Evolutionary conservation across 768 basidiomycete genomes (phyloP).

Genomic region (Auricularia sp.): DNA sequence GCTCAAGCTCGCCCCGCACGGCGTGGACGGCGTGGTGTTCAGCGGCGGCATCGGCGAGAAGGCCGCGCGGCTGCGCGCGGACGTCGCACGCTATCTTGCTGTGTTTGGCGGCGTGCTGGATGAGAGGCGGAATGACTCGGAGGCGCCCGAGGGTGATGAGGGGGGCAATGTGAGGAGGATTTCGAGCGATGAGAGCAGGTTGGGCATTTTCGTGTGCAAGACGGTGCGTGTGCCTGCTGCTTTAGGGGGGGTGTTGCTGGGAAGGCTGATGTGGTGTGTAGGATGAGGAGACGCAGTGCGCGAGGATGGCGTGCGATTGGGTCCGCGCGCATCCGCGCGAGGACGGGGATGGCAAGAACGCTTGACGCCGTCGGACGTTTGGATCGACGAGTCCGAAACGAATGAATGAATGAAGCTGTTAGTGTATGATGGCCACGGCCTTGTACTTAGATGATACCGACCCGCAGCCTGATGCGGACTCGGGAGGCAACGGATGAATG

Average conservation of each 20-base stretch:
- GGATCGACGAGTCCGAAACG: no score
- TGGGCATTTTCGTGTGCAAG: slow-evolving; percentile 45
- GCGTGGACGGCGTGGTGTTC: slow-evolving; percentile 74
- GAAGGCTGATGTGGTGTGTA: background rate
- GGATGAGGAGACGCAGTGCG: slow-evolving; percentile 13
- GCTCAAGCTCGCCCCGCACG: slow-evolving; percentile 43
- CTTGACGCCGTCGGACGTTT: no score
- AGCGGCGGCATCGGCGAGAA: slow-evolving; percentile 84
- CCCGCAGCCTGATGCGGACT: no score
- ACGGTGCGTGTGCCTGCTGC: slow-evolving; percentile 53
- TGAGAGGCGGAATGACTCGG: slow-evolving; percentile 31
- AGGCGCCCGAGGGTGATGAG: slow-evolving; percentile 25
- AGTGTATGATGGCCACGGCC: no score
- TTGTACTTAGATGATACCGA: no score
- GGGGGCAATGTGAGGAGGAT: slow-evolving; percentile 35
- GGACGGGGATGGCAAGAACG: background rate
- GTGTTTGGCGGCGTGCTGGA: slow-evolving; percentile 56
- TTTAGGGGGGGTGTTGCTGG: background rate
- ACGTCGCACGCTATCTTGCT: slow-evolving; percentile 39
- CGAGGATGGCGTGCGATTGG: slow-evolving; percentile 9
- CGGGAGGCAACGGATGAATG: no score
- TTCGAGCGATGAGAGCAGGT: slow-evolving; percentile 21
- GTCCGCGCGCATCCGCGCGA: background rate
- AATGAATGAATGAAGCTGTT: no score
- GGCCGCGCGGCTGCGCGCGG: slow-evolving; percentile 47